A percentile compares a stretch with the other conserved stretches of the same genome.
These are phyloP conservation scores for Juncus inflexus DNA, from an alignment of 176 grass and related monocot genomes.

Conservation along the genomic window DNA sequence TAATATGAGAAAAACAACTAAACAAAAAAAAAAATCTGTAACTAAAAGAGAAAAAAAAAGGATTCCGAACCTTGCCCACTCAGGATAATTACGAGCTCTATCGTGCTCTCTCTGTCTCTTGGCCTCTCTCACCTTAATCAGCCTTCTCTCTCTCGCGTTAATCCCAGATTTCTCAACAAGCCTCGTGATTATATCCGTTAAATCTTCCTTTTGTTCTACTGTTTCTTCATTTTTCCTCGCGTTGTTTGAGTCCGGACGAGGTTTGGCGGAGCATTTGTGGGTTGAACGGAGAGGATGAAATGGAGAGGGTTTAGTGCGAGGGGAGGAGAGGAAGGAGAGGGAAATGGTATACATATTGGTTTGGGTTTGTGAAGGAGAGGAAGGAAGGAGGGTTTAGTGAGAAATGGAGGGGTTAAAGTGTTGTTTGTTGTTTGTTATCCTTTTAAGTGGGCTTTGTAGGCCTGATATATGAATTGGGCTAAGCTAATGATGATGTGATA, in stretches of 20 bases:
- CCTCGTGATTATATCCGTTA: slow-evolving; percentile 12
- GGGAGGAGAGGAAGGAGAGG: slow-evolving; percentile 1
- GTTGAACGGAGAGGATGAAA: neutral
- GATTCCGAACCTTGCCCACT: slow-evolving; percentile 73
- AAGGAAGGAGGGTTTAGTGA: neutral
- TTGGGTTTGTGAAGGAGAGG: neutral
- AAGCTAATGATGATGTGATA: too few relatives aligned
- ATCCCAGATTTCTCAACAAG: slow-evolving; percentile 41
- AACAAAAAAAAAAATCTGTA: neutral
- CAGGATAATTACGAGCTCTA: slow-evolving; percentile 53
- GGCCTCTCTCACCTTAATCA: slow-evolving; percentile 84
- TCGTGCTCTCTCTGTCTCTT: slow-evolving; percentile 64
- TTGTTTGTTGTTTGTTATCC: slow-evolving; percentile 25
- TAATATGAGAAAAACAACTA: neutral
- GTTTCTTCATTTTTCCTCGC: neutral
- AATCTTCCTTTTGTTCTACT: slow-evolving; percentile 7
- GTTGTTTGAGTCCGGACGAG: slow-evolving; percentile 12
- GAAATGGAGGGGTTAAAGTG: neutral
- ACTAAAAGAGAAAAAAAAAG: neutral
- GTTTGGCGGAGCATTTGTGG: slow-evolving; percentile 18
- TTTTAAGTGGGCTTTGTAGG: slow-evolving; percentile 7
- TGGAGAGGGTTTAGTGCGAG: slow-evolving; percentile 6
- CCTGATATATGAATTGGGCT: neutral
- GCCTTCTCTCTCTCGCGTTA: slow-evolving; percentile 65
- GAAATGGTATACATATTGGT: neutral